These are phyloP conservation scores for Alternaria consortialis DNA, from an alignment of 2,329 filamentous ascomycete genomes.

Conservation along the genomic window DNA sequence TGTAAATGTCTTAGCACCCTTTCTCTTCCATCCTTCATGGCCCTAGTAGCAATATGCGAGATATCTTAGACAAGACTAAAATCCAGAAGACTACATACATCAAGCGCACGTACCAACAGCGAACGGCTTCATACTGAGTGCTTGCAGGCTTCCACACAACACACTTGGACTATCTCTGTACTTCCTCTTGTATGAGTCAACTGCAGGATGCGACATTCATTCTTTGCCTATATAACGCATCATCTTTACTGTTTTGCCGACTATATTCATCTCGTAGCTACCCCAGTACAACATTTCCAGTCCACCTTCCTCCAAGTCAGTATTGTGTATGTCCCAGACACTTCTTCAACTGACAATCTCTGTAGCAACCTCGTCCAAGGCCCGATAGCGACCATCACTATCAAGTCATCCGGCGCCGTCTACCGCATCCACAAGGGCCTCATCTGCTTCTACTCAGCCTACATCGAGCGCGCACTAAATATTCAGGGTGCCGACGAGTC, in stretches of 20 bases:
- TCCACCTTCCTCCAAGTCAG: not conserved
- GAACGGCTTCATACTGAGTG: not conserved
- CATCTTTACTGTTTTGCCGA: not conserved
- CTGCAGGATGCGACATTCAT: not conserved
- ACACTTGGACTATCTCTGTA: not conserved
- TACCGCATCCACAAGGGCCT: not conserved
- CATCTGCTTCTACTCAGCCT: not conserved
- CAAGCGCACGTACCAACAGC: accelerated
- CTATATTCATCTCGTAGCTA: not conserved
- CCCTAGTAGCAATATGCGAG: too few relatives aligned
- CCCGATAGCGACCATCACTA: too few relatives aligned
- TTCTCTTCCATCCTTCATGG: too few relatives aligned
- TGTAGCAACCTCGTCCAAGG: too few relatives aligned
- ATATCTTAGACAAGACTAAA: not conserved
- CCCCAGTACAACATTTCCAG: not conserved
- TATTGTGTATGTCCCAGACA: too few relatives aligned
- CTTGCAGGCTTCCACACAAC: not conserved
- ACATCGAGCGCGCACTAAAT: too few relatives aligned
- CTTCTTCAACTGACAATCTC: too few relatives aligned
- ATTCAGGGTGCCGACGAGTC: too few relatives aligned
- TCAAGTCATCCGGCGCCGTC: too few relatives aligned
- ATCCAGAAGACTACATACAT: not conserved
- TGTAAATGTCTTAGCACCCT: constrained; percentile 33
- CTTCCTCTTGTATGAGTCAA: not conserved
- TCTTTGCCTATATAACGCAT: not conserved